Evolutionary conservation across 768 basidiomycete genomes (phyloP).

Genomic region (Leccinellum albellum): DNA sequence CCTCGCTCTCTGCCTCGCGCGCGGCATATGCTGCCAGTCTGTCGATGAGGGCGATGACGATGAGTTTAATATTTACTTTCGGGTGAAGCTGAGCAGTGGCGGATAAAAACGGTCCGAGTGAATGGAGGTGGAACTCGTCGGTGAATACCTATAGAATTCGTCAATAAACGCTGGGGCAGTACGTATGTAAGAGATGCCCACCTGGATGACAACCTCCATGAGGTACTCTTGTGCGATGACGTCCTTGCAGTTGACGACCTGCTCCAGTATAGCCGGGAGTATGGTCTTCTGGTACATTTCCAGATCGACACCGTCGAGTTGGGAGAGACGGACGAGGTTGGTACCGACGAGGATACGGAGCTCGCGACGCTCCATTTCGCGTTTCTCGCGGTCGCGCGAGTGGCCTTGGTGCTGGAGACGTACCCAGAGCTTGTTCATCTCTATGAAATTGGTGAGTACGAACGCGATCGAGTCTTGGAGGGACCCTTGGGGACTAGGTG

Average conservation of each 20-base stretch:
- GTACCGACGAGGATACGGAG: conserved; percentile 96
- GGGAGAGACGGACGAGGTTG: conserved; percentile 91
- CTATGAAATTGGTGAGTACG: conserved; percentile 97
- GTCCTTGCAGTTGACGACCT: conserved; percentile 97
- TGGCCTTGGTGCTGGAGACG: conserved; percentile 97
- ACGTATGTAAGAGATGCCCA: conserved; percentile 29
- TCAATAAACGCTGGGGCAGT: too few relatives aligned
- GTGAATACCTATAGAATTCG: conserved; percentile 76
- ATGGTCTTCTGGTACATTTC: conserved; percentile 85
- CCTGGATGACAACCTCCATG: conserved; percentile 99
- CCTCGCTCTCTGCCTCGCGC: conserved; percentile 93
- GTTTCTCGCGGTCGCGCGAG: conserved; percentile 94
- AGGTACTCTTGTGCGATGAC: conserved; percentile 98
- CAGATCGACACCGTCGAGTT: conserved; percentile 94
- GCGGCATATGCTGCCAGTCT: conserved; percentile 94
- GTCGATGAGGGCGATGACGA: conserved; percentile 97
- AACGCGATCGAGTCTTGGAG: conserved; percentile 94
- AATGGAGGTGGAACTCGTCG: conserved; percentile 96
- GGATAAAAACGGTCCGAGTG: conserved; percentile 92
- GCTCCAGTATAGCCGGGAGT: conserved; percentile 90
- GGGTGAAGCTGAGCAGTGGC: conserved; percentile 96
- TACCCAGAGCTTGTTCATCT: conserved; percentile 99
- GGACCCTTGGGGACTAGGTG: conserved; percentile 75
- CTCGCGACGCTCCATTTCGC: conserved; percentile 93
- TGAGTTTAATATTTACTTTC: conserved; percentile 97